Evolutionary conservation across 345 rosid species (phyloP), one percentile per base, ranked within the genome.

Genomic region (Gossypium arboreum): DNA sequence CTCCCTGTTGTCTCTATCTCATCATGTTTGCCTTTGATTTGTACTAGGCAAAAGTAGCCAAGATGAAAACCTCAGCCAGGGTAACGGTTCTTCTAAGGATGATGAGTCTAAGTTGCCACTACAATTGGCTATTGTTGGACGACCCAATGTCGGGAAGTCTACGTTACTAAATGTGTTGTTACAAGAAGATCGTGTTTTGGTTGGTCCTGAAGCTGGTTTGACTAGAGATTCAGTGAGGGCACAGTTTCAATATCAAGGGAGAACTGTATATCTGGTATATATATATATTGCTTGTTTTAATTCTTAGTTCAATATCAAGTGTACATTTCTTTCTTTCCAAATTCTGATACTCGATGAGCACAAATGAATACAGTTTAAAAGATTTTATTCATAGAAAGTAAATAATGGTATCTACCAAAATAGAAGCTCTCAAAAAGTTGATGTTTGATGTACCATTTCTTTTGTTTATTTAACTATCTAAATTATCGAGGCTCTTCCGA

Each of bases 111-210:
- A 88, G 83, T 76, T 90, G 85, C 94, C 97, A 39, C 80, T 94
- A 77, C 98, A 92, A 87, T 80, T 94, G 76, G 98, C 98, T 79
- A 91, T 94, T 72, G 97, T 94, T 7, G 98, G 98, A 18, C 83
- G 90, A 73, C 98, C 98, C 12, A 94, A 94, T 86, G 98, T 93
- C 56, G 99, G 99, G 78, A 94, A 94, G 84, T 94, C 99, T 39
- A 91, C 99, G 10, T 82, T 94, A 86, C 81, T 94, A 22, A 94
- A 94, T 82, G 81, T 93, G 58, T 79, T 94, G 79, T 74, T 94
- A 79, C 95, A 91, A 86, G 98, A 94, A 85, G 93, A 94, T 62
- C 94, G 98, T 73, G 98, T 94, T 65, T 80, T 93, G 78, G 98
- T 94, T 47, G 98, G 98, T 79, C 98, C 99, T 48, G 97, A 94